phyloP scores from a whole-genome alignment of 1,139 yeast genomes.

The Candida albicans region DNA sequence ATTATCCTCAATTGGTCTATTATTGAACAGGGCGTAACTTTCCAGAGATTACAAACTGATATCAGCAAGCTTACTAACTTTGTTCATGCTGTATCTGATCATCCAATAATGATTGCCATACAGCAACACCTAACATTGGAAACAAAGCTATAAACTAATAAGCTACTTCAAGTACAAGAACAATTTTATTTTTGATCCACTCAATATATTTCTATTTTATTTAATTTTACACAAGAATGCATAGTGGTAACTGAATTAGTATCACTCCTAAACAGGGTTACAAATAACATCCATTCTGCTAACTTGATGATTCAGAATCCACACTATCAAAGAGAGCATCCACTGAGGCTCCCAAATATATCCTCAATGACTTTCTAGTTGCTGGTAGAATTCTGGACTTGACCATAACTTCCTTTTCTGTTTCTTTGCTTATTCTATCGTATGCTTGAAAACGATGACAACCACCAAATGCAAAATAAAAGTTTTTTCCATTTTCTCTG shows the following conservation, averaged over 20 bases:
- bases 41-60: too few relatives aligned
- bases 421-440: conserved; percentile 37
- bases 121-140: conserved; percentile 26
- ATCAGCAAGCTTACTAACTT: conserved; percentile 7
- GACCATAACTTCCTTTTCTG: conserved; percentile 47
- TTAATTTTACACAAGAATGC: not conserved
- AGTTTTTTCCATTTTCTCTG: conserved; percentile 56
- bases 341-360: conserved; percentile 67
- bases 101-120: conserved; percentile 51
- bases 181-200: not conserved
- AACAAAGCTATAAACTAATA: conserved; percentile 36
- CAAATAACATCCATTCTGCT: too few relatives aligned
- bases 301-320: not conserved
- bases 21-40: too few relatives aligned
- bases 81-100: conserved; percentile 54
- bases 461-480: conserved; percentile 82
- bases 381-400: conserved; percentile 68
- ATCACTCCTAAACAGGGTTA: not conserved
- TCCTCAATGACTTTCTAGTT: conserved; percentile 57
- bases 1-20: too few relatives aligned
- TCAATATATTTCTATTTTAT: not conserved
- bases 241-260: not conserved
- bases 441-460: conserved; percentile 84
- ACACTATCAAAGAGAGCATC: conserved; percentile 49
- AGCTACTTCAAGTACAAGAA: conserved; percentile 33